Evolutionary conservation across 306 rosid species (phyloP), one percentile per base, ranked within the genome.

Genomic region (Cicer arietinum): DNA sequence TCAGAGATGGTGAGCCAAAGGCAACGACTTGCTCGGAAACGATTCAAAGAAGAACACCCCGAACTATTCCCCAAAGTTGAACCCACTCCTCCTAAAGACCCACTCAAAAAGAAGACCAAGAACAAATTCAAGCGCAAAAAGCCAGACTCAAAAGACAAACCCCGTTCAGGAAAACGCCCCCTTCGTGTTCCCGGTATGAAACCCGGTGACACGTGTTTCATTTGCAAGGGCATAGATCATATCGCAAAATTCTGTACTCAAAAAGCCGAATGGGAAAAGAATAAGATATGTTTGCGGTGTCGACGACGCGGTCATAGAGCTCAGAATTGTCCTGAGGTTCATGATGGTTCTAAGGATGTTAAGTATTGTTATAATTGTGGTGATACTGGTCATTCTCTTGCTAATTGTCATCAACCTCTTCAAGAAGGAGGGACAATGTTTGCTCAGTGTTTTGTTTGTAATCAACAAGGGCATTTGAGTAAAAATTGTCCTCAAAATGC

Each of bases 171-270:
- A 4, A 88, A 82, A 69, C 92, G 84, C 80, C 97, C 92, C 8
- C 91, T 91, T 10, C 83, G 97, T 80, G 92, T 94, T 7, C 96
- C 96, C n/a, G 98, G 98, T 4, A 84, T 84, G 98, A 94, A 84
- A 85, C 97, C 98, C 22, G 98, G 97, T 13, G 98, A 94, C 1
- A 89, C 85, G 76, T 91, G 98, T 74, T 94, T 85, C 88, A 91
- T 94, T 69, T 91, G 97, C 69, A 89, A 82, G 73, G 85, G 85
- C 40, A 69, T 57, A 16, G 91, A 91, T 16, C 98, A 94, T 69
- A 89, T 94, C 42, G 96, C 98, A 46, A 94, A 90, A 82, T 81
- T 86, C 46, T 94, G 98, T 54, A 84, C 93, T 5, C 41, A 89
- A 60, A 81, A 89, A 71, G 87, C 89, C 74, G 83, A 86, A 65